These are phyloP conservation scores for Pisolithus sp. DNA, from an alignment of 768 basidiomycete species.

Conservation along the genomic window DNA sequence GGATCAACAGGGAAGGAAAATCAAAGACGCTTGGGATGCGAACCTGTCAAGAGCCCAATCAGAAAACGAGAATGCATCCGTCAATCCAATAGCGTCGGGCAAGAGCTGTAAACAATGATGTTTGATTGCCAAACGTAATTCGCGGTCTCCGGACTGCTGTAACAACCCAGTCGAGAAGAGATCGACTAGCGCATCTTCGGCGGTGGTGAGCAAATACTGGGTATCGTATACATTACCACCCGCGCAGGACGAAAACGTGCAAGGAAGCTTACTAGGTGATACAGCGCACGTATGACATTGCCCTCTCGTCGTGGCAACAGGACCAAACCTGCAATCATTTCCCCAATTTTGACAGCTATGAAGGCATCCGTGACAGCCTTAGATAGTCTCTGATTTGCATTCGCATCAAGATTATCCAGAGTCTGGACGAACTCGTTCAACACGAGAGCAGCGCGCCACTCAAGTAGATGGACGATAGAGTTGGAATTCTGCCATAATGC, in stretches of 20 bases:
- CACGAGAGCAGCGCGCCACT: conserved; percentile 58
- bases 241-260: not conserved
- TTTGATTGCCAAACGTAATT: conserved; percentile 46
- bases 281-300: conserved; percentile 14
- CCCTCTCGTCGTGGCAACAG: conserved; percentile 13
- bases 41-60: conserved; percentile 74
- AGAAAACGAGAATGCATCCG: conserved; percentile 67
- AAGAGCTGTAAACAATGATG: conserved; percentile 44
- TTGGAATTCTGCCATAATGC: conserved; percentile 34
- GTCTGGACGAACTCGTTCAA: conserved; percentile 38
- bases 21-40: conserved; percentile 3
- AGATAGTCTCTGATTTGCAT: conserved; percentile 50
- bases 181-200: conserved; percentile 52
- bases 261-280: conserved; percentile 22
- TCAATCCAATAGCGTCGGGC: conserved; percentile 60
- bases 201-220: conserved; percentile 55
- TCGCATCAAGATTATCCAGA: conserved; percentile 42
- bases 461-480: conserved; percentile 44
- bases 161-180: conserved; percentile 52
- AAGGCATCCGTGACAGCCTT: conserved; percentile 67
- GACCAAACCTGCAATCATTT: conserved; percentile 35
- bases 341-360: conserved; percentile 48
- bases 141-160: conserved; percentile 19
- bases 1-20: not conserved
- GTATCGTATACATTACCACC: not conserved